A percentile compares a stretch with the other conserved stretches of the same genome.
These are phyloP conservation scores for Neurospora sp. DNA, from an alignment of 495 filamentous ascomycete genomes.

Conservation along the genomic window DNA sequence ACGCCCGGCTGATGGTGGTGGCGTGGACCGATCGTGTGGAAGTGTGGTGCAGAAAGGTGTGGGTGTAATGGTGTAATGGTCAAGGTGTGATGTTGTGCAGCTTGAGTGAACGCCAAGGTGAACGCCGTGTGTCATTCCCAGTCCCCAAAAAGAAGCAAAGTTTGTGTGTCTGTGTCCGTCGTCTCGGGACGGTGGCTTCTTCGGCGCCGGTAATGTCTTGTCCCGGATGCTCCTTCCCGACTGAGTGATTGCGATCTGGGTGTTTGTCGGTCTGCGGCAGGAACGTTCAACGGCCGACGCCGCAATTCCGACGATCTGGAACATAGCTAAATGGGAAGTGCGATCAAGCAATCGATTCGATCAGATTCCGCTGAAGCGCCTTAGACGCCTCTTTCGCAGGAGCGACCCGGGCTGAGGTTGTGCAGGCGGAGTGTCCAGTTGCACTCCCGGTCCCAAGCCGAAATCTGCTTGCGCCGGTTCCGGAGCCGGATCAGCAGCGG, in stretches of 20 bases:
- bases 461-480: not conserved
- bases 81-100: not conserved
- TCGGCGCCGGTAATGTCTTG: not conserved
- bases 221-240: not conserved
- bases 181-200: not conserved
- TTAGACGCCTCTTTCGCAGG: not conserved
- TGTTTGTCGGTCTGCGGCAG: not conserved
- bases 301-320: not conserved
- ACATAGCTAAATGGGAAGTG: too few species aligned
- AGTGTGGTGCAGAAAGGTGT: not conserved
- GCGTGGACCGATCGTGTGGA: not conserved
- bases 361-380: too few species aligned
- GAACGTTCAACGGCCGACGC: not conserved
- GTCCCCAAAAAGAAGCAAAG: not conserved
- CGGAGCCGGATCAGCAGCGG: not conserved
- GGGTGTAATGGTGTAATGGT: not conserved
- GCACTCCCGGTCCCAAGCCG: not conserved
- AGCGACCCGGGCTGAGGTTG: not conserved
- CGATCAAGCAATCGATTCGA: too few species aligned
- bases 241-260: not conserved
- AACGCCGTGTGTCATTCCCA: not conserved
- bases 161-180: not conserved
- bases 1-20: not conserved
- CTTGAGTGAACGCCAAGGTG: not conserved
- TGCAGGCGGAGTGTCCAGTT: not conserved